A percentile compares a stretch with the other conserved stretches of the same genome.
Evolutionary conservation across 192 early-diverging fungal genomes (phyloP).

Genomic region (Cladochytrium replicatum): DNA sequence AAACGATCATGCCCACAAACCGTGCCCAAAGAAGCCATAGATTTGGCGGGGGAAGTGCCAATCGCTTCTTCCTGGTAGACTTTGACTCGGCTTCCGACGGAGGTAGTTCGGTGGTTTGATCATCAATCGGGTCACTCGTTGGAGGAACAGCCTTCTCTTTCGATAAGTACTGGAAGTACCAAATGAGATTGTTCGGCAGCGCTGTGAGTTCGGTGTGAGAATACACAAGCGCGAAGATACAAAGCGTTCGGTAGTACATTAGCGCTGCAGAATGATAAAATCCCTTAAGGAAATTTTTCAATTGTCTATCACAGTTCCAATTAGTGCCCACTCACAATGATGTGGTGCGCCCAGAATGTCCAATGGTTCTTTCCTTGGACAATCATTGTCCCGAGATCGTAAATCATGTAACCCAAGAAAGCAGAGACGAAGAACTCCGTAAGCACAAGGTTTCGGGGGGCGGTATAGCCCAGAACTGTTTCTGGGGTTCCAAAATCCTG

Average conservation of each 20-base stretch:
- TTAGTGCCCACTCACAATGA: conserved; percentile 6
- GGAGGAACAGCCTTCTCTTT: too few relatives aligned
- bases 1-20: too few relatives aligned
- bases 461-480: background rate
- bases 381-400: conserved; percentile 12
- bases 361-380: conserved; percentile 17
- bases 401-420: conserved; percentile 10
- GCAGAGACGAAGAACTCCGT: conserved; percentile 8
- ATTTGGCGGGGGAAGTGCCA: too few relatives aligned
- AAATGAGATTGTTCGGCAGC: conserved; percentile 7
- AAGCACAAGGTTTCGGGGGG: too few relatives aligned
- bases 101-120: too few relatives aligned
- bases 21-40: too few relatives aligned
- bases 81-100: too few relatives aligned
- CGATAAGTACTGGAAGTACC: too few relatives aligned
- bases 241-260: conserved; percentile 2
- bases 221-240: conserved; percentile 6
- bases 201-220: conserved; percentile 18
- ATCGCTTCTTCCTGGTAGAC: too few relatives aligned
- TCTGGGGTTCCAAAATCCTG: background rate
- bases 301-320: conserved; percentile 4
- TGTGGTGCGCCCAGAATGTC: conserved; percentile 16
- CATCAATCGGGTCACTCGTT: too few relatives aligned
- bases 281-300: background rate
- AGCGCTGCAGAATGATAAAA: background rate